These are phyloP conservation scores for Datura wrightii DNA, from an alignment of 257 asterid genomes.

Conservation along the genomic window DNA sequence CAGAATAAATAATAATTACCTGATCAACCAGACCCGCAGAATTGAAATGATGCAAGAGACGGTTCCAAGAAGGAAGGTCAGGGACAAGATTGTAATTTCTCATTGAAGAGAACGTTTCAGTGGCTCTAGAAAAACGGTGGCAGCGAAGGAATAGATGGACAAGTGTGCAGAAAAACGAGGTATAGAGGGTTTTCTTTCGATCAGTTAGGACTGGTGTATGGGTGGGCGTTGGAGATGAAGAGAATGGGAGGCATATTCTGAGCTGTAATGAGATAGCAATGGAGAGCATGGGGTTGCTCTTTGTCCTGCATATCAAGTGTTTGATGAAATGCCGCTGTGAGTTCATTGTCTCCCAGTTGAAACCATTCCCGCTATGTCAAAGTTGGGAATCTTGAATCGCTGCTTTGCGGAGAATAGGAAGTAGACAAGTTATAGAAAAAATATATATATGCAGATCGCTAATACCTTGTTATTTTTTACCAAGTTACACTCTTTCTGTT, in stretches of 20 bases:
- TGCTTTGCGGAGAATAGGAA: too few species aligned
- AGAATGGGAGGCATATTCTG: slow-evolving; percentile 29
- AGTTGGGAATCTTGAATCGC: too few species aligned
- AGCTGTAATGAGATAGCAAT: background rate
- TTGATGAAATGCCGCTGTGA: slow-evolving; percentile 58
- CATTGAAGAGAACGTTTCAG: slow-evolving; percentile 68
- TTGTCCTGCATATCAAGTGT: slow-evolving; percentile 41
- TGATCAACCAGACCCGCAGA: slow-evolving; percentile 63
- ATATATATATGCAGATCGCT: too few species aligned
- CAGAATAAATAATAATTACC: slow-evolving; percentile 70
- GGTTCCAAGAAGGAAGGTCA: slow-evolving; percentile 59
- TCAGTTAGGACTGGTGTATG: slow-evolving; percentile 9
- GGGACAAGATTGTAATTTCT: slow-evolving; percentile 63
- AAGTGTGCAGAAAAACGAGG: slow-evolving; percentile 82
- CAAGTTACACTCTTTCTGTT: too few species aligned
- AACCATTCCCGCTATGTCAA: background rate
- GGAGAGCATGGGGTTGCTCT: slow-evolving; percentile 32
- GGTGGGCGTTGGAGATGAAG: slow-evolving; percentile 36
- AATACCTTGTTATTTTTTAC: too few species aligned
- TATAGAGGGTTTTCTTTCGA: slow-evolving; percentile 43
- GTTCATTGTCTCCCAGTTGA: slow-evolving; percentile 32
- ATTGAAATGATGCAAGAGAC: slow-evolving; percentile 71
- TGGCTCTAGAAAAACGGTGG: slow-evolving; percentile 70
- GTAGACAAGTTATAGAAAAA: too few species aligned
- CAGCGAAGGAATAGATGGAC: slow-evolving; percentile 87